These are phyloP conservation scores for Alternaria angustiovoidea DNA, from an alignment of 2,329 filamentous ascomycete genomes.

Conservation along the genomic window DNA sequence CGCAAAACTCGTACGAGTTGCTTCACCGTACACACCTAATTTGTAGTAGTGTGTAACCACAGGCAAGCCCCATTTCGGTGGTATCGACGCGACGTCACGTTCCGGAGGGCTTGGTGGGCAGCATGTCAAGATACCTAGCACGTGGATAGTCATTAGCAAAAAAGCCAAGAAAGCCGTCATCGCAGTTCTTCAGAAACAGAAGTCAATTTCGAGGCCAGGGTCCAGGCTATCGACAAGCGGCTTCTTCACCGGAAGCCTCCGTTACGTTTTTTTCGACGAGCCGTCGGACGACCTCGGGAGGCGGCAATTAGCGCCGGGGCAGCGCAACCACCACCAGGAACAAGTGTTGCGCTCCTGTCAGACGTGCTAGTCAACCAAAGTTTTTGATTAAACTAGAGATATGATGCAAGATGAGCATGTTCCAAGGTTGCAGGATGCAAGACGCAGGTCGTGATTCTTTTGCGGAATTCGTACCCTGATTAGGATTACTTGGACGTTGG, in stretches of 20 bases:
- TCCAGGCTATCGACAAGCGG: neutral
- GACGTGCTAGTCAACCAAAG: neutral
- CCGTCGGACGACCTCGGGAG: neutral
- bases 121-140: neutral
- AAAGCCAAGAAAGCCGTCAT: neutral
- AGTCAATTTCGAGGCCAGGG: neutral
- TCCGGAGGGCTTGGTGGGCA: neutral
- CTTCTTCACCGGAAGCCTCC: neutral
- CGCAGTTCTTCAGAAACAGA: too few relatives aligned
- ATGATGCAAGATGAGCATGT: neutral
- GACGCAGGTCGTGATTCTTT: neutral
- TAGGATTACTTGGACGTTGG: neutral
- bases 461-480: neutral
- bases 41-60: neutral
- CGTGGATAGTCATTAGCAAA: neutral
- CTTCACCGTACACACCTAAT: neutral
- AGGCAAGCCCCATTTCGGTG: neutral
- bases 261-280: neutral
- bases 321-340: neutral
- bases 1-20: neutral
- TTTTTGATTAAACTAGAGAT: neutral
- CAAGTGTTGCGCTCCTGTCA: neutral
- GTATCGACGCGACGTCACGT: neutral
- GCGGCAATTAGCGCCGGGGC: neutral
- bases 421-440: neutral